A percentile compares a stretch with the other conserved stretches of the same genome.
These are phyloP conservation scores for Posidonia oceanica DNA, from an alignment of 116 monocot genomes.

Conservation along the genomic window DNA sequence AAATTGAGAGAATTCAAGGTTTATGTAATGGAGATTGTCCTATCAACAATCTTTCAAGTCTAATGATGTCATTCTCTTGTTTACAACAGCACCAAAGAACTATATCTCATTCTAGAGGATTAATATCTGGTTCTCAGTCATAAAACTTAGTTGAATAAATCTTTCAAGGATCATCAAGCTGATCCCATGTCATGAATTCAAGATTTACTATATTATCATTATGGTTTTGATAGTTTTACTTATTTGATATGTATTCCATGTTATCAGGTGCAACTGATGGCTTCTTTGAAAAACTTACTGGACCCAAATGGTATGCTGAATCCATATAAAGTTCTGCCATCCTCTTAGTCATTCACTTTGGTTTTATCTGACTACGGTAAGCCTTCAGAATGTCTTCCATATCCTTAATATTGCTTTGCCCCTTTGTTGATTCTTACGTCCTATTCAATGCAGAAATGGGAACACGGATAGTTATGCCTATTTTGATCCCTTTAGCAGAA, in stretches of 20 bases:
- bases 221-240: neutral
- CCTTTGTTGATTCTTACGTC: neutral
- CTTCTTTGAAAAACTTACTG: conserved; percentile 68
- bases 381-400: neutral
- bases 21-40: no score
- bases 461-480: no score
- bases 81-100: no score
- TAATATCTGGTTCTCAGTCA: no score
- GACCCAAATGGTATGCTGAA: conserved; percentile 88
- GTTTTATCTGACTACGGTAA: neutral
- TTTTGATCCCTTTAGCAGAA: no score
- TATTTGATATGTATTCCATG: neutral
- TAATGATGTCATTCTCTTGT: no score
- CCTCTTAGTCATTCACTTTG: conserved; percentile 11
- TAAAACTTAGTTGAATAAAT: no score
- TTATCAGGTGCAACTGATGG: conserved; percentile 73
- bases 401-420: neutral
- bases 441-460: conserved; percentile 1
- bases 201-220: neutral
- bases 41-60: no score
- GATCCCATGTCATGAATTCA: no score
- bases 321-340: conserved; percentile 90
- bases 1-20: no score
- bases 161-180: no score
- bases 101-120: no score